Evolutionary conservation across 2,329 filamentous ascomycete species (phyloP), one percentile per base, ranked within the genome.

Genomic region (Ophiostoma piceae): DNA sequence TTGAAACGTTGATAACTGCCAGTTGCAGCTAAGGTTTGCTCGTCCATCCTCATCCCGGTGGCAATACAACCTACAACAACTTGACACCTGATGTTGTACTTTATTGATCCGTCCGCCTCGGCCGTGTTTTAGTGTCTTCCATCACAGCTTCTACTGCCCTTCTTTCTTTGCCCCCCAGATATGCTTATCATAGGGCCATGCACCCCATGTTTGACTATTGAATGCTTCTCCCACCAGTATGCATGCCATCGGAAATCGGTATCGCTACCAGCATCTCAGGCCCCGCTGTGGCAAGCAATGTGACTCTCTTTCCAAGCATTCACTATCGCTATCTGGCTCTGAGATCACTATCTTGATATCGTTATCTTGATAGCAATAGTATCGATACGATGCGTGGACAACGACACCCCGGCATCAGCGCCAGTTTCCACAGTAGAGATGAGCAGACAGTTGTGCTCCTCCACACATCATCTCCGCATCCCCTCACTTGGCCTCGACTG

Each of bases 51-150:
- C 11, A 16, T 54, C 19, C 19, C 47, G 7, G 47, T 14, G 51
- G 9, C 5, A 19, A 47, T n/a, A 19, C 51, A 54, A n/a, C 11
- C 11, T 3, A 26, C 47, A 22, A 7, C 43, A 19, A 1, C 43
- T 47, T 47, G 43, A 8, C 43, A n/a, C 16, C 43, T 47, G 43
- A 47, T 47, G 16, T 41, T 14, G 43, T 19, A 47, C 43, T n/a
- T 47, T 47, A 47, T 47, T 47, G 43, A 47, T n/a, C 51, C 51
- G 51, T 57, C 51, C 51, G 51, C 22, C 51, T 57, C n/a, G 51
- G 51, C 51, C 51, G 51, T 22, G 22, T 26, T 22, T 57, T 11
- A 22, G 22, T 26, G 9, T 57, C 5, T 11, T 26, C 22, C 51
- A 22, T 54, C 51, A 9, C 14, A 22, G 16, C 47, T 51, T 51